Base-by-base conservation (phyloP, 768 basidiomycete genomes). In the Mycena maculata region DNA sequence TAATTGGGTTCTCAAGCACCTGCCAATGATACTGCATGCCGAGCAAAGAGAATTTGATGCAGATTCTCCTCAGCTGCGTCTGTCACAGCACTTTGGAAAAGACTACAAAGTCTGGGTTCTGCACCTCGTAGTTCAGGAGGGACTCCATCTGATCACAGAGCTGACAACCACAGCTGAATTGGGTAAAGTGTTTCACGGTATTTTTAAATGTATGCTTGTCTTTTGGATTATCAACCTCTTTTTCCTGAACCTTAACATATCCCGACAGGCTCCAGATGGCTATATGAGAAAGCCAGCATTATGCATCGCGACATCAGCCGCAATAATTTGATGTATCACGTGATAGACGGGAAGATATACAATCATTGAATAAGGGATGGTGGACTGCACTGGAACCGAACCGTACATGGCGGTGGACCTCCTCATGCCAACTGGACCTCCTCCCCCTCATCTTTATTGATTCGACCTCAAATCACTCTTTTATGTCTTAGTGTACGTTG, bases 111-210 rank as follows among this genome's bases (percentile, higher is more conserved):
- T 28, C 31, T 56, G 55, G n/a, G 55, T 30, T 33, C 49, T 65
- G 13, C 11, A 45, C 48, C 18, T 59, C 18, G 25, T 56, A 27
- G 62, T 63, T 28, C 62, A 56, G 38, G 62, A 63, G 36, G 11
- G 22, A 31, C 54, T 63, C 12, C 22, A 15, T 30, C 54, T 60
- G 9, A 71, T 71, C 42, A 75, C 69, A 47, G 77, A 78, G 42
- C 72, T 76, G 49, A 54, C 41, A 42, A 47, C 45, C 23, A 57
- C 48, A 22, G 52, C 49, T 41, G 33, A 58, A 36, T 60, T 64
- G 50, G 38, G 45, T 13, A 27, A 56, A 42, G 62, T 53, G n/a
- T 63, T 56, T n/a, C 36, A 10, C 15, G 62, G 45, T 16, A 36
- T 58, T 5, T 58, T 58, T 48, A 58, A 58, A 44, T 65, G 63